Base-by-base conservation (phyloP, 1,284 basidiomycete species). In the Prillingera fragicola region DNA sequence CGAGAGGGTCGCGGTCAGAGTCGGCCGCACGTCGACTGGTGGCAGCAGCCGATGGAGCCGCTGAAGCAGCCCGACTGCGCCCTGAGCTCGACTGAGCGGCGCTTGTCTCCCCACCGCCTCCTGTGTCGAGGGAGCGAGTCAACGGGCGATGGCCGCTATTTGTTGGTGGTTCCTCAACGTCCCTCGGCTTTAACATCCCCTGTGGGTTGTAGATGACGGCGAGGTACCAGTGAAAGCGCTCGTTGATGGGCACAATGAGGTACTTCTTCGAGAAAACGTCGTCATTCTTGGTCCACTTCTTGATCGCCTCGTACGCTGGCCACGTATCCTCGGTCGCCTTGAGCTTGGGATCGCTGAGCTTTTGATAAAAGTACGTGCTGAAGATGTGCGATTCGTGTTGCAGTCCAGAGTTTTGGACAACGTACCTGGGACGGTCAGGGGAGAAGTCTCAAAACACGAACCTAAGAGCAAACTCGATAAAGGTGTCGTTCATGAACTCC, bases 351-450 rank as follows among this genome's bases (percentile, higher is more conserved):
- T 41, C 33, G 48, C 27, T 55, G 45, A 98, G 73, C 63, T 92
- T 91, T 71, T 91, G 87, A 74, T 90, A 97, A 71, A 99, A 97
- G 74, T 96, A 99, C 0, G 92, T 91, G 65, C 84, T 97, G 75
- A 98, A 97, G 6, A 98, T 77, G 62, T 96, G 82, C n/a, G n/a
- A n/a, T n/a, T n/a, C n/a, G n/a, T n/a, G 2, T 94, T 78, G 55
- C 87, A 77, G 6, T 83, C 78, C 3, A 80, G 85, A 10, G 87
- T 70, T 10, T 74, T 38, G 15, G 13, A 41, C 26, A 10, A 38
- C 35, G 22, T 23, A 35, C 7, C 48, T 40, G 22, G 3, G n/a
- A n/a, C 41, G 34, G 26, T 14, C 12, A 22, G 6, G 18, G 14
- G 14, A 27, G n/a, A 37, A 32, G 25, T 32, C 55, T 38, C 26